These are phyloP conservation scores for Fusarium penzigii DNA, from an alignment of 2,329 filamentous ascomycete genomes.

Conservation along the genomic window DNA sequence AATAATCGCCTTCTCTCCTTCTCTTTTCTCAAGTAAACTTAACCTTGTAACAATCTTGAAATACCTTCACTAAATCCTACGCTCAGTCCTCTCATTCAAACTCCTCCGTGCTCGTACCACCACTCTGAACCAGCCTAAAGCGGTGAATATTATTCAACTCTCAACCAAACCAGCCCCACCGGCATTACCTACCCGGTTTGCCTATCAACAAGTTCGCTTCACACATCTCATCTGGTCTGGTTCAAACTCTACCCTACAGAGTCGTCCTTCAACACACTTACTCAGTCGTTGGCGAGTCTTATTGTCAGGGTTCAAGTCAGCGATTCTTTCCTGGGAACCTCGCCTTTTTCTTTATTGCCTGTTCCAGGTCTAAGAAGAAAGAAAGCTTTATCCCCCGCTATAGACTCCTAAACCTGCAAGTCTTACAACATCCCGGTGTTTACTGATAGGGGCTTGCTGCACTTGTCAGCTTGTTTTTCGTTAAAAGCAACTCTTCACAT, in stretches of 20 bases:
- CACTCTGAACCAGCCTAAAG: constrained; percentile 1
- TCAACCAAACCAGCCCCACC: constrained; percentile 10
- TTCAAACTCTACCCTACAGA: too few species aligned
- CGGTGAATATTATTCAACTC: constrained; percentile 4
- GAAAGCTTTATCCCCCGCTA: background rate
- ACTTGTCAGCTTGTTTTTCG: background rate
- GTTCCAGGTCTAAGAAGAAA: too few species aligned
- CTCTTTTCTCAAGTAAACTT: constrained; percentile 2
- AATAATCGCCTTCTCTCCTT: constrained; percentile 1
- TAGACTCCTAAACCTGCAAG: background rate
- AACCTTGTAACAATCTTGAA: background rate
- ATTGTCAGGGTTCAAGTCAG: background rate
- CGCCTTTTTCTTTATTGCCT: background rate
- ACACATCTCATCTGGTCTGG: background rate
- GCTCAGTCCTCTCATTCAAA: background rate
- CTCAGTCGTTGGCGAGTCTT: too few species aligned
- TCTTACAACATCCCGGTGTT: background rate
- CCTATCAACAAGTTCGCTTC: background rate
- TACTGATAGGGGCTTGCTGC: background rate
- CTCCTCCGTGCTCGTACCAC: background rate
- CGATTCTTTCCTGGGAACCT: background rate
- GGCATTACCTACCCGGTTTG: constrained; percentile 13
- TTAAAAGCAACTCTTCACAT: background rate
- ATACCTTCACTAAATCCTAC: background rate
- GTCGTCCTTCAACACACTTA: too few species aligned